Base-by-base conservation (phyloP, 306 rosid genomes). In the Benincasa hispida region DNA sequence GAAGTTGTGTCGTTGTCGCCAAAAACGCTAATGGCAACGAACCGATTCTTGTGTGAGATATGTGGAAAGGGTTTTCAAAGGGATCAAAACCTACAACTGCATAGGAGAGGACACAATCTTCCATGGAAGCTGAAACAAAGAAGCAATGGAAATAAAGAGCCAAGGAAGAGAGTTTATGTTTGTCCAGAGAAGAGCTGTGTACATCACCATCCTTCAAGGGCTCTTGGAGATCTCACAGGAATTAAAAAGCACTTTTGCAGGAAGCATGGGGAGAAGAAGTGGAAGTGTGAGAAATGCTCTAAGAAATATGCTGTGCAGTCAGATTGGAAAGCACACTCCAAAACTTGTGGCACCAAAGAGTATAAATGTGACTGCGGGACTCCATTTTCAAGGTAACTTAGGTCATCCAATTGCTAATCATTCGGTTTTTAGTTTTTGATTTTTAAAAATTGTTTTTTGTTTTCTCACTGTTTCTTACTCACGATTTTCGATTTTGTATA, bases 61-160 rank as follows among this genome's bases (percentile, higher is more conserved):
- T 92, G 98, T 32, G 94, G 96, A 76, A 92, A 92, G 77, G 97
- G 97, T 5, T 92, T 92, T 39, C 97, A 92, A 60, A 88, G 97
- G 81, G 97, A 92, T 82, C 97, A 92, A 58, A 92, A 92, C 79
- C 91, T 92, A 37, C 97, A 92, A 72, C 92, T 92, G 6, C 97
- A 92, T 74, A 39, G 97, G 72, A 75, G 97, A 1, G 97, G 97
- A 61, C 97, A 92, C 51, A 92, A 92, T 65, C 98, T 92, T 51
- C 98, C 98, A 5, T 92, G 98, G 98, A 92, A 92, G 84, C 90
- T 92, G 4, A 90, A 90, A 89, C 98, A 92, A 34, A 86, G 98
- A 54, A 86, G 88, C 5, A 84, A 82, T 1, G 81, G 82, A 78
- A 69, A 47, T 24, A 92, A 86, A 24, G 98, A 90, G 66, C 39